Base-by-base conservation (phyloP, 2,329 filamentous ascomycete species). In the Colletotrichum sp. region DNA sequence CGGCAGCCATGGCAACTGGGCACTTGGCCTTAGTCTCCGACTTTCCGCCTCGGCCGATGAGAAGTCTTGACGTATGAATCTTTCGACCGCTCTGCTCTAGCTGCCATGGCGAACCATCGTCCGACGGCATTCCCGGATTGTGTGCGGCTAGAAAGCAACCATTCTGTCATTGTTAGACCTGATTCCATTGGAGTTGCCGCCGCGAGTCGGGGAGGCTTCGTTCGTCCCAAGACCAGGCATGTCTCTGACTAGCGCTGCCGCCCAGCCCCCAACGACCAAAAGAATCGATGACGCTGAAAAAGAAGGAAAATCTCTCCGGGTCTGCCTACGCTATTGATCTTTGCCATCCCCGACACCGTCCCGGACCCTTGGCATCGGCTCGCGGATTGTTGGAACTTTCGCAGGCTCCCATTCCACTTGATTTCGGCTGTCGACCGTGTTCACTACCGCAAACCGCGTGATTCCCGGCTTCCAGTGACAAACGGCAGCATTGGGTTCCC, bases 211-310 rank as follows among this genome's bases (percentile, higher is more conserved):
- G 66, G n/a, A 60, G 32, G 34, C 52, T 58, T 57, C 36, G 55
- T 72, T 55, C 36, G 60, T 34, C 60, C 28, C 28, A 24, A 10
- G 36, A 28, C 9, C 52, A 61, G 15, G 12, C 57, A 55, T 64
- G 69, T 43, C 30, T 75, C 73, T 63, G 38, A 60, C 63, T 75
- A 72, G 72, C 68, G 67, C 16, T 38, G 38, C 48, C 64, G 38
- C 48, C 64, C 28, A 63, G 18, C n/a, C 28, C 21, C 32, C 28
- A n/a, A 61, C 18, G 10, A 28, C 67, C 26, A 52, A 52, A 18
- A 64, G 52, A 52, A 12, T 52, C 58, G 32, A 74, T 74, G 72
- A 63, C 69, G 73, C 38, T 55, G 26, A 34, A 28, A 61, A 57
- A 36, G 26, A 55, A 32, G 9, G n/a, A 57, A 58, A 28, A 30